Base-by-base conservation (phyloP, 1,284 basidiomycete genomes). In the Dichomitus squalens region DNA sequence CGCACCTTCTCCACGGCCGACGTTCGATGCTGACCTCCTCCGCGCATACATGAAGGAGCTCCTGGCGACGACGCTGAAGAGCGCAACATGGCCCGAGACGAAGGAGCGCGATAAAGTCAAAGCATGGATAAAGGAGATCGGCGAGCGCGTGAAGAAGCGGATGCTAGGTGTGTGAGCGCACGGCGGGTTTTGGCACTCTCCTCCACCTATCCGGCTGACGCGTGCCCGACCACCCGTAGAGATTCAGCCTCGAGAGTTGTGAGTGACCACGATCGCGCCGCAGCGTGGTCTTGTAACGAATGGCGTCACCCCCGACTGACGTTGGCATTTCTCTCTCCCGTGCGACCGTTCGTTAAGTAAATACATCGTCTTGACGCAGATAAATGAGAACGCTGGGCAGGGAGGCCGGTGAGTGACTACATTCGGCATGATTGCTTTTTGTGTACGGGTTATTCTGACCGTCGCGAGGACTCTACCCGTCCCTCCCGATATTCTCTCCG, bases 291-390 rank as follows among this genome's bases (percentile, higher is more conserved):
- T 29, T 7, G 14, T 16, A 33, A 18, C 11, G n/a, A 29, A 35
- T n/a, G 34, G 18, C 33, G 12, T 23, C 12, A 49, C 34, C 18
- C 21, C n/a, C 31, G 34, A 39, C 49, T 50, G 49, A 52, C 53
- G 6, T 12, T 46, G 44, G 29, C 44, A 3, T 46, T 46, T 33
- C 27, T 27, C 25, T 9, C 23, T 7, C 33, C 21, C 35, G 33
- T 36, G 49, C n/a, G 27, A 25, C 25, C 25, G 41, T 25, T 9
- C 12, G 18, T 64, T 50, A 64, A 92, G 90, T 69, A 93, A 93
- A 77, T 93, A 90, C 69, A 84, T 92, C 57, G 90, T 93, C 41
- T 76, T 91, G 52, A 90, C 90, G 39, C 90, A 92, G 68, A 86
- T 91, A 61, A 89, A 85, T 70, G 88, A 92, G 76, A 92, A 92